phyloP scores from a whole-genome alignment of 2,329 filamentous ascomycete species.

The Scedosporium minutisporum region DNA sequence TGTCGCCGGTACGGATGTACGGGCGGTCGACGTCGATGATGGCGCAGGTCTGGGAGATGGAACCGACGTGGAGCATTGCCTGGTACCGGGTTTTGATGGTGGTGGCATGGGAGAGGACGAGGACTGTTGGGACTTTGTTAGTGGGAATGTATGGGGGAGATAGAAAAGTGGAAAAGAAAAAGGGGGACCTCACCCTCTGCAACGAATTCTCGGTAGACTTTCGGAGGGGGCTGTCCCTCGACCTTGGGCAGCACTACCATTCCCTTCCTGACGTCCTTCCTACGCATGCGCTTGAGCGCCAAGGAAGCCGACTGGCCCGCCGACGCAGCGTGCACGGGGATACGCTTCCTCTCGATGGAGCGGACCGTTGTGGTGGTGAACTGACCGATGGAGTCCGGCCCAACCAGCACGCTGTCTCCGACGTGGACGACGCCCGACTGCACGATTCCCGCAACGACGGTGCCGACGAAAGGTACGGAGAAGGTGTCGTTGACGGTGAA shows the following conservation, averaged over 20 bases:
- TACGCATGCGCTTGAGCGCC: slow-evolving; percentile 73
- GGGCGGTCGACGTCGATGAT: slow-evolving; percentile 97
- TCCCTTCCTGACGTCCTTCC: slow-evolving; percentile 91
- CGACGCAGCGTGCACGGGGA: slow-evolving; percentile 75
- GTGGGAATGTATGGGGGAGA: background rate
- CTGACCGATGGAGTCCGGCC: slow-evolving; percentile 81
- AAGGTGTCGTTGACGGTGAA: slow-evolving; percentile 97
- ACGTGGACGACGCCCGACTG: slow-evolving; percentile 80
- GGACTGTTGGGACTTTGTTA: slow-evolving; percentile 41
- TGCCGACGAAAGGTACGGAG: slow-evolving; percentile 93
- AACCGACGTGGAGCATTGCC: slow-evolving; percentile 94
- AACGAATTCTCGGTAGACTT: slow-evolving; percentile 66
- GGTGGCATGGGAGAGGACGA: slow-evolving; percentile 91
- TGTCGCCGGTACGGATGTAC: slow-evolving; percentile 86
- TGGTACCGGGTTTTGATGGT: slow-evolving; percentile 97
- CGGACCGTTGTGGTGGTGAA: slow-evolving; percentile 81
- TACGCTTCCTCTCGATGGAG: slow-evolving; percentile 89
- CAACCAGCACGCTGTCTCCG: slow-evolving; percentile 81
- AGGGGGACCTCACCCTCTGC: slow-evolving; percentile 51
- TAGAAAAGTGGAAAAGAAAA: background rate
- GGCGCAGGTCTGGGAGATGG: slow-evolving; percentile 88
- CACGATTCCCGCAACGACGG: slow-evolving; percentile 89
- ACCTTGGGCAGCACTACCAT: slow-evolving; percentile 91
- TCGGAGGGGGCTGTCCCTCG: slow-evolving; percentile 60
- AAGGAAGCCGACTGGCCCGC: slow-evolving; percentile 92